Evolutionary conservation across 768 basidiomycete genomes (phyloP).

Genomic region (Naganishia onofrii): DNA sequence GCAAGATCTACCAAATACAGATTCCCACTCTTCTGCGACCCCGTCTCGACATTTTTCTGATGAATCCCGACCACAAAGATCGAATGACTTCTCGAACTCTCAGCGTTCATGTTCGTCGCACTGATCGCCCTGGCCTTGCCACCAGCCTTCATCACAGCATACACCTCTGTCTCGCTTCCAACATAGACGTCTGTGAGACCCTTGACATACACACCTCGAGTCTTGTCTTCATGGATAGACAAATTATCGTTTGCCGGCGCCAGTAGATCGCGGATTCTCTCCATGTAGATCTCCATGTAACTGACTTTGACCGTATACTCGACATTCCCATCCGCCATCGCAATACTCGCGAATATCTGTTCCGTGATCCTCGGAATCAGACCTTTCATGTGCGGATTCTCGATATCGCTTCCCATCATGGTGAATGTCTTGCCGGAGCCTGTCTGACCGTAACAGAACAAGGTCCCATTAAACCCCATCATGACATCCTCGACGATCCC

Average conservation of each 20-base stretch:
- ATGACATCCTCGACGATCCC: constrained; percentile 97
- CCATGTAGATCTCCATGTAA: constrained; percentile 99
- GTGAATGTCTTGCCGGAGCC: constrained; percentile 55
- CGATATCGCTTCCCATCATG: constrained; percentile 97
- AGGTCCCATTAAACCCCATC: constrained; percentile 96
- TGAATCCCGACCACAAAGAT: constrained; percentile 98
- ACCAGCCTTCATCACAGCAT: constrained; percentile 98
- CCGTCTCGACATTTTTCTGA: constrained; percentile 92
- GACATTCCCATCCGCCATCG: constrained; percentile 87
- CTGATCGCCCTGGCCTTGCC: constrained; percentile 86
- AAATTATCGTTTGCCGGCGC: constrained; percentile 97
- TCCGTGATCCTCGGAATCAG: constrained; percentile 98
- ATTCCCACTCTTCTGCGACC: constrained; percentile 93
- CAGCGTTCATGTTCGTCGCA: constrained; percentile 98
- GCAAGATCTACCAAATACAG: constrained; percentile 96
- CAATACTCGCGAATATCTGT: constrained; percentile 97
- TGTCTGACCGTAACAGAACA: constrained; percentile 61
- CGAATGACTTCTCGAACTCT: constrained; percentile 96
- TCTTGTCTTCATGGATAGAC: constrained; percentile 97
- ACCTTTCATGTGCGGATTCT: constrained; percentile 85
- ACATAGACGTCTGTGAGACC: constrained; percentile 97
- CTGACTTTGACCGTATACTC: constrained; percentile 99
- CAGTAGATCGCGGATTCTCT: constrained; percentile 88
- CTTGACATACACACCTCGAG: constrained; percentile 96
- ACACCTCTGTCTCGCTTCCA: constrained; percentile 88